Percentiles rank a stretch among this genome's conserved stretches.
Conservation (phyloP, 2,329 filamentous ascomycete species). For the Ceratocystis cacaofunesta region DNA sequence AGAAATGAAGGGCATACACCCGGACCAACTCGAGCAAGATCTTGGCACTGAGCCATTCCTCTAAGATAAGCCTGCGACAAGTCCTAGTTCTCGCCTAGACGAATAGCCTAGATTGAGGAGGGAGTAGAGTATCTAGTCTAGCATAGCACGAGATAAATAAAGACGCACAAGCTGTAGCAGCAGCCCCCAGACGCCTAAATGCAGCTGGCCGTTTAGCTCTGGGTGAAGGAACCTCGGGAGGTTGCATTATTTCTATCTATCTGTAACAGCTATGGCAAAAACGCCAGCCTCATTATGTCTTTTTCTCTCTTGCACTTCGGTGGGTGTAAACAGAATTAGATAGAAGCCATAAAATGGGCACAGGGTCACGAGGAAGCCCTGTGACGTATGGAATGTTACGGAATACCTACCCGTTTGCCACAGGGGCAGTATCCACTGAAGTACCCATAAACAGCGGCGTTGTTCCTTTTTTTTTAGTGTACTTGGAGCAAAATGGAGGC, state of each 20-base stretch:
- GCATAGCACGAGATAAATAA: neutral
- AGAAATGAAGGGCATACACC: neutral
- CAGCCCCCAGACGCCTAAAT: neutral
- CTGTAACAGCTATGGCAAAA: neutral
- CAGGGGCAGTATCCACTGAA: slow-evolving; percentile 6
- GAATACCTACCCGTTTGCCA: neutral
- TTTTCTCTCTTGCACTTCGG: neutral
- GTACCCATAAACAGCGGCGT: neutral
- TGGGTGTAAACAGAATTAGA: neutral
- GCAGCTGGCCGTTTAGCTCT: neutral
- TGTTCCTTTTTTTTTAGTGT: neutral
- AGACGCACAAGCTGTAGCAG: neutral
- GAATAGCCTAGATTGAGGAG: neutral
- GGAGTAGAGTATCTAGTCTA: neutral
- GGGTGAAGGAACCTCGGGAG: neutral
- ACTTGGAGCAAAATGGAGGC: too few relatives aligned
- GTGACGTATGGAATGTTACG: neutral
- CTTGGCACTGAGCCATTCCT: neutral
- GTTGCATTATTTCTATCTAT: neutral
- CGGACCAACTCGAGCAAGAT: neutral
- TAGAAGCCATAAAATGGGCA: neutral
- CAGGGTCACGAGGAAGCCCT: neutral
- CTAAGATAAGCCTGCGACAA: neutral
- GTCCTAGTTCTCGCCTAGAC: neutral
- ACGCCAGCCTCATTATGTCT: neutral